phyloP scores from a whole-genome alignment of 2,329 filamentous ascomycete genomes.

The Colletotrichum lentis region DNA sequence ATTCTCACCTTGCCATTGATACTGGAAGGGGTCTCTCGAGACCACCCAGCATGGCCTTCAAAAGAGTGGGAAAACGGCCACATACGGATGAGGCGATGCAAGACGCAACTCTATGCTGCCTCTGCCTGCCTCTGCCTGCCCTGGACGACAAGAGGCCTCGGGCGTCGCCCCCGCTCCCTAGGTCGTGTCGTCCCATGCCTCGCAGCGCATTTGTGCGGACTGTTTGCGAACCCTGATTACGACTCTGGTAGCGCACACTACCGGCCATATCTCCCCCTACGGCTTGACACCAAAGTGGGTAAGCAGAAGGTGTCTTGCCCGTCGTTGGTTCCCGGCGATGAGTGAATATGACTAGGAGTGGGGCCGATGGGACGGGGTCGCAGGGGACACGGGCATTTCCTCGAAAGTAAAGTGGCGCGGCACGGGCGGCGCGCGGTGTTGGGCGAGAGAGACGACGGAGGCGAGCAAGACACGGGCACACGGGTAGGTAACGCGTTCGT shows the following conservation, averaged over 20 bases:
- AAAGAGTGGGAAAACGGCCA: no score
- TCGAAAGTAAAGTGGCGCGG: background rate
- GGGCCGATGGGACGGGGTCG: background rate
- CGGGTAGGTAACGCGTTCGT: conserved; percentile 18
- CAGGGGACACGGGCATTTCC: conserved; percentile 5
- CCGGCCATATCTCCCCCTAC: background rate
- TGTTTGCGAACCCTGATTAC: background rate
- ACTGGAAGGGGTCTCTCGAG: no score
- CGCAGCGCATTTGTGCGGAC: conserved; percentile 17
- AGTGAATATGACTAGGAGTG: background rate
- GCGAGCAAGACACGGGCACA: conserved; percentile 5
- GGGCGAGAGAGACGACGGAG: background rate
- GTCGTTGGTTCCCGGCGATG: background rate
- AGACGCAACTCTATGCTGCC: background rate
- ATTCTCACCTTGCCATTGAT: no score
- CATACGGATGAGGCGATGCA: background rate
- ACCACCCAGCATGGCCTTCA: no score
- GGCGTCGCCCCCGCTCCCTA: background rate
- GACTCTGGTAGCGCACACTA: background rate
- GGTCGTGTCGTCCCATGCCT: conserved; percentile 12
- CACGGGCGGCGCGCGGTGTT: background rate
- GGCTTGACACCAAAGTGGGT: background rate
- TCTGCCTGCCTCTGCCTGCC: no score
- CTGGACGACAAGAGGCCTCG: background rate
- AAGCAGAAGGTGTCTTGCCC: background rate